phyloP scores from a whole-genome alignment of 139 green algal genomes.

The Closterium sp. region DNA sequence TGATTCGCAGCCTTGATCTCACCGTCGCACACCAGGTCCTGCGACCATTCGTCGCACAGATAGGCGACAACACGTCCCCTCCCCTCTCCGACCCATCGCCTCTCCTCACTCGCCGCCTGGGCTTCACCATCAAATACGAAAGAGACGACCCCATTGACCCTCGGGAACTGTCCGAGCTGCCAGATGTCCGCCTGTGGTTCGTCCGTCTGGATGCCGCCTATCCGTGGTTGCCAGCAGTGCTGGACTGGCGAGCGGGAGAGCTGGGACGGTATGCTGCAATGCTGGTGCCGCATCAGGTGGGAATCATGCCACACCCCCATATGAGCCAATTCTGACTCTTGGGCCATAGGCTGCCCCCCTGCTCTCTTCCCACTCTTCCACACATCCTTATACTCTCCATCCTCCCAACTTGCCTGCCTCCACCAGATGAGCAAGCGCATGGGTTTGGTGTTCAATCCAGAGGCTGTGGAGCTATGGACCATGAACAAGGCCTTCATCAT shows the following conservation, averaged over 20 bases:
- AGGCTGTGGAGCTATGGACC: constrained; percentile 51
- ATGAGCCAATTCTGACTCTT: background rate
- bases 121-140: constrained; percentile 37
- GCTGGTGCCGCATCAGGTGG: constrained; percentile 52
- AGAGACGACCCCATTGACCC: constrained; percentile 43
- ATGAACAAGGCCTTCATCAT: constrained; percentile 49
- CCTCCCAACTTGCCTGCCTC: background rate
- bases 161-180: constrained; percentile 49
- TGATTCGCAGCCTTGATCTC: constrained; percentile 24
- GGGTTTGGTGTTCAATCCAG: constrained; percentile 56
- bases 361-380: background rate
- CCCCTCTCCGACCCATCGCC: background rate
- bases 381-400: background rate
- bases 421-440: constrained; percentile 44
- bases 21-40: constrained; percentile 32
- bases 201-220: constrained; percentile 48
- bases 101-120: constrained; percentile 17
- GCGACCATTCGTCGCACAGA: constrained; percentile 31
- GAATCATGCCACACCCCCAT: background rate
- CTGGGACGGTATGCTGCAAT: constrained; percentile 52
- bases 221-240: constrained; percentile 51
- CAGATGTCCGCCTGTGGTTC: constrained; percentile 53
- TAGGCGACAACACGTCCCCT: constrained; percentile 29
- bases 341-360: background rate
- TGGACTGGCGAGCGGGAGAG: constrained; percentile 51